Evolutionary conservation across 2,329 filamentous ascomycete species (phyloP).

Genomic region (Chaetomium olivaceum): DNA sequence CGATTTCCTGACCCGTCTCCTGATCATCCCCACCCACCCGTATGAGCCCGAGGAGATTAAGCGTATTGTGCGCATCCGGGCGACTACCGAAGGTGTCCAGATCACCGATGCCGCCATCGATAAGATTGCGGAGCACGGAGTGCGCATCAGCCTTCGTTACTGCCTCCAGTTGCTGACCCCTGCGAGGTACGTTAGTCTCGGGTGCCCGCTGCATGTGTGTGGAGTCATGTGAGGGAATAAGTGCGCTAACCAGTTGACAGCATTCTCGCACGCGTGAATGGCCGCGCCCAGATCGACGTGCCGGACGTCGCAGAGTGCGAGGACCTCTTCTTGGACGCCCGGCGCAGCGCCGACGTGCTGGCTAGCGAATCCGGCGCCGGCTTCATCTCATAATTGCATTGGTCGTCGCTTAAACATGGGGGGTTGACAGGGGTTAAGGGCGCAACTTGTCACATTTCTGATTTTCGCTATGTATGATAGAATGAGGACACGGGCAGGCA

Average conservation of each 20-base stretch:
- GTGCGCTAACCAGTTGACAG: conserved; percentile 42
- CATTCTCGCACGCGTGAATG: conserved; percentile 85
- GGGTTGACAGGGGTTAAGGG: conserved; percentile 11
- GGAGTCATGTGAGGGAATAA: conserved; percentile 12
- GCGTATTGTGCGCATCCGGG: conserved; percentile 82
- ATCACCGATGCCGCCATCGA: conserved; percentile 82
- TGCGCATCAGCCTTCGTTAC: conserved; percentile 87
- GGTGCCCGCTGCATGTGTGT: conserved; percentile 33
- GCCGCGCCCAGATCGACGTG: conserved; percentile 73
- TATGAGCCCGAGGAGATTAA: conserved; percentile 90
- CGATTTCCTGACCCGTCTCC: conserved; percentile 87
- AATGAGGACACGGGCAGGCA: conserved; percentile 30
- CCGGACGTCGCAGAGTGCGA: conserved; percentile 79
- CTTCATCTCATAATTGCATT: conserved; percentile 59
- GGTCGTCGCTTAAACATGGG: not conserved
- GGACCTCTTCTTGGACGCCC: conserved; percentile 80
- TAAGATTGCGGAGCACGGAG: conserved; percentile 83
- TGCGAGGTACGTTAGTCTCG: conserved; percentile 59
- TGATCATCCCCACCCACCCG: conserved; percentile 92
- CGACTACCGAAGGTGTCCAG: conserved; percentile 76
- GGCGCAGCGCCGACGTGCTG: conserved; percentile 72
- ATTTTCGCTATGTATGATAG: conserved; percentile 31
- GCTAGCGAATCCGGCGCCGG: conserved; percentile 61
- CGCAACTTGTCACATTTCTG: conserved; percentile 35
- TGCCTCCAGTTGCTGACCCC: conserved; percentile 89